Conservation (phyloP, 2,329 filamentous ascomycete species). For the Sporothrix brunneoviolacea region DNA sequence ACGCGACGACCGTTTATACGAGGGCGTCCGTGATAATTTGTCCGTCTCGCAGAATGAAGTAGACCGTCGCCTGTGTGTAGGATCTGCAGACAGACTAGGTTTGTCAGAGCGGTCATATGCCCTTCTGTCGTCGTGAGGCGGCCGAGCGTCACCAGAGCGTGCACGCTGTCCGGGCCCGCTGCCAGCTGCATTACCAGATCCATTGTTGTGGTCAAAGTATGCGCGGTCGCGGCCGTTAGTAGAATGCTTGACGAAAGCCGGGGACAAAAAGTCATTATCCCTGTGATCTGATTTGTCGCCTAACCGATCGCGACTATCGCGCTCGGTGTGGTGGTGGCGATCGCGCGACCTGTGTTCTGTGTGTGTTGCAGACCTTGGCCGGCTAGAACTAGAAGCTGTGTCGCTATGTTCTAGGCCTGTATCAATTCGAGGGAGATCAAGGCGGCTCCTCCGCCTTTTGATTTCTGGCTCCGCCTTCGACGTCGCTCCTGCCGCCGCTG, state of each 20-base stretch:
- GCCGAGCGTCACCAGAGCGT: slow-evolving; percentile 14
- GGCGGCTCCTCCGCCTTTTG: slow-evolving; percentile 28
- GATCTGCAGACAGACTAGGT: slow-evolving; percentile 14
- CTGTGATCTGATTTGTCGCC: slow-evolving; percentile 17
- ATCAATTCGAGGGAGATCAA: slow-evolving; percentile 40
- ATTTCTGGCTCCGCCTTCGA: neutral
- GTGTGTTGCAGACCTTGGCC: slow-evolving; percentile 30
- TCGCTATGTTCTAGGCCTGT: slow-evolving; percentile 33
- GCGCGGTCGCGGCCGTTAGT: slow-evolving; percentile 36
- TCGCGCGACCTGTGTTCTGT: slow-evolving; percentile 22
- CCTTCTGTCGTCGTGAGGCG: slow-evolving; percentile 4
- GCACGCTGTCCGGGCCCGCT: neutral
- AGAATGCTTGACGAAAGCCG: slow-evolving; percentile 36
- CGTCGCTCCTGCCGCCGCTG: neutral
- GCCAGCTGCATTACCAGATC: neutral
- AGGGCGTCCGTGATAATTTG: slow-evolving; percentile 12
- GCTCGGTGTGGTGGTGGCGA: slow-evolving; percentile 28
- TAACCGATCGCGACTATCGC: slow-evolving; percentile 21
- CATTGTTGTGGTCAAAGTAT: slow-evolving; percentile 29
- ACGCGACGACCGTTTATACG: slow-evolving; percentile 14
- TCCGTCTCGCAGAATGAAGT: slow-evolving; percentile 22
- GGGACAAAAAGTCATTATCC: slow-evolving; percentile 33
- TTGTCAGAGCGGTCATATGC: neutral
- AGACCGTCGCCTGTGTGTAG: slow-evolving; percentile 28
- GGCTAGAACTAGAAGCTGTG: slow-evolving; percentile 13